phyloP scores from a whole-genome alignment of 2,329 filamentous ascomycete genomes.

The Sphaceloma murrayae region DNA sequence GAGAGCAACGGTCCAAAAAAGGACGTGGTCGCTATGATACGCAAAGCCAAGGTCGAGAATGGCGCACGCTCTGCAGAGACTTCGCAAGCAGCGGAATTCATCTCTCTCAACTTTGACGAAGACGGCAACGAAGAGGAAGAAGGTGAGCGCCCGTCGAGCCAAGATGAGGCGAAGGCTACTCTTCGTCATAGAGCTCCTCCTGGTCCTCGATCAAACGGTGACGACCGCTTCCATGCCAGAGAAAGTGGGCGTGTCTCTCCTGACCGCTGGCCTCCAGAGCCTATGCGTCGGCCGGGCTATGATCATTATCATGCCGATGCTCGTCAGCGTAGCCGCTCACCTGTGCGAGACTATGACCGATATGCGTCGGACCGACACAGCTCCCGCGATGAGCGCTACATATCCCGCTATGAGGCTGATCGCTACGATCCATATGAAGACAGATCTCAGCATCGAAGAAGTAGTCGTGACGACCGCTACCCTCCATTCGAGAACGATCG shows the following conservation, averaged over 20 bases:
- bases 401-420: neutral
- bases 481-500: too few species aligned
- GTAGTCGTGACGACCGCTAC: too few species aligned
- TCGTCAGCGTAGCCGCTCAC: neutral
- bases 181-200: neutral
- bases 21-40: slow-evolving; percentile 83
- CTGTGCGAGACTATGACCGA: slow-evolving; percentile 16
- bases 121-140: slow-evolving; percentile 34
- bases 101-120: slow-evolving; percentile 67
- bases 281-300: neutral
- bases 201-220: neutral
- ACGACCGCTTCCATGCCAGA: neutral
- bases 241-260: neutral
- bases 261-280: neutral
- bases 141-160: slow-evolving; percentile 26
- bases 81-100: slow-evolving; percentile 63
- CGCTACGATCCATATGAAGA: neutral
- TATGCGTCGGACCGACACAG: slow-evolving; percentile 17
- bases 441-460: neutral
- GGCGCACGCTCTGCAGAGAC: slow-evolving; percentile 35
- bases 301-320: neutral
- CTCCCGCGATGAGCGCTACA: neutral
- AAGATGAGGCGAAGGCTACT: neutral
- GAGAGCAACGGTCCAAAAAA: slow-evolving; percentile 64
- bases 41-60: slow-evolving; percentile 69